Evolutionary conservation across 805 yeast species (phyloP).

Genomic region (Hanseniaspora nectarophila): DNA sequence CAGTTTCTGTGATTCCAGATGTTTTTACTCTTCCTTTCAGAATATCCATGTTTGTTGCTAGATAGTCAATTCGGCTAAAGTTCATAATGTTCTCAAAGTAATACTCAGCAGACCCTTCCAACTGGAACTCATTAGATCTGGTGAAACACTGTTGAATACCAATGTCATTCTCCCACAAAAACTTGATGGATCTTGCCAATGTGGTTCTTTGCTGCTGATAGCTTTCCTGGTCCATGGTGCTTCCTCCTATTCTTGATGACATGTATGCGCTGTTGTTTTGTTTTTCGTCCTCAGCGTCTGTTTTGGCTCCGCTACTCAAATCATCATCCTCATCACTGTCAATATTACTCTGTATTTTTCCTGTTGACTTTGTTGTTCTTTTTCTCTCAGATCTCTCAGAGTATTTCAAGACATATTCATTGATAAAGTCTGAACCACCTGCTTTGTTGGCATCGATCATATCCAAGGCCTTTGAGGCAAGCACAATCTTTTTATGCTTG

Average conservation of each 20-base stretch:
- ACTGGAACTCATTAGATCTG: constrained; percentile 64
- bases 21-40: constrained; percentile 86
- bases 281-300: constrained; percentile 18
- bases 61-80: constrained; percentile 52
- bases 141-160: constrained; percentile 52
- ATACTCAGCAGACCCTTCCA: constrained; percentile 72
- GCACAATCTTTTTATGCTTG: constrained; percentile 37
- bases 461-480: constrained; percentile 47
- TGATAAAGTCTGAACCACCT: constrained; percentile 51
- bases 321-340: constrained; percentile 18
- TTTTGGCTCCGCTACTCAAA: constrained; percentile 22
- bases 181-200: constrained; percentile 55
- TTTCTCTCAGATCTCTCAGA: constrained; percentile 42
- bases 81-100: constrained; percentile 63
- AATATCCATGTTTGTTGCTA: constrained; percentile 72
- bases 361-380: constrained; percentile 45
- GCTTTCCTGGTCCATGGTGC: constrained; percentile 7
- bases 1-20: constrained; percentile 85
- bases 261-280: not conserved
- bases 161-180: constrained; percentile 56
- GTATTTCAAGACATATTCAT: constrained; percentile 53
- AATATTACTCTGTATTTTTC: constrained; percentile 31
- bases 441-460: constrained; percentile 55
- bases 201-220: constrained; percentile 18
- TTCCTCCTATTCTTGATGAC: not conserved